Evolutionary conservation across 1,284 basidiomycete genomes (phyloP).

Genomic region (Filobasidium uniguttulatum): DNA sequence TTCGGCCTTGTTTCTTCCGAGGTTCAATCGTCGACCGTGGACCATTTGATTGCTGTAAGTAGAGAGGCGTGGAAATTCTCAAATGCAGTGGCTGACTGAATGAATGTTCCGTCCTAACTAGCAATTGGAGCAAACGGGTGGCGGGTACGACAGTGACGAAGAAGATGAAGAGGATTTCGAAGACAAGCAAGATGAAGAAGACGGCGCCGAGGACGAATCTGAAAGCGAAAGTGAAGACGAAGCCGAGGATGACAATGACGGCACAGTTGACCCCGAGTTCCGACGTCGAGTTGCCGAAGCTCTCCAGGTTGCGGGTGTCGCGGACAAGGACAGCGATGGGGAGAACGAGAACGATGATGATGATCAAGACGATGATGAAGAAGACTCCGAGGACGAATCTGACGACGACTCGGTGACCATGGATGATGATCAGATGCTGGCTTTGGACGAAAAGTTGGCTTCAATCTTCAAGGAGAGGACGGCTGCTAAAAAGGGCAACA

Average conservation of each 20-base stretch:
- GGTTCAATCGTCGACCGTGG: slow-evolving; percentile 60
- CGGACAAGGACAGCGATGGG: slow-evolving; percentile 43
- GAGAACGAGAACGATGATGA: slow-evolving; percentile 39
- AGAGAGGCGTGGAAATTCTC: background rate
- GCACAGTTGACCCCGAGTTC: slow-evolving; percentile 49
- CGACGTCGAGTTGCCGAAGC: slow-evolving; percentile 59
- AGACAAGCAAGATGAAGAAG: slow-evolving; percentile 21
- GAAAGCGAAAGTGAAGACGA: slow-evolving; percentile 43
- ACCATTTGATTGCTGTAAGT: slow-evolving; percentile 69
- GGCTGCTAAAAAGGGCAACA: slow-evolving; percentile 40
- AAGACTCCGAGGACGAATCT: slow-evolving; percentile 33
- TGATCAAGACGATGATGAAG: slow-evolving; percentile 42
- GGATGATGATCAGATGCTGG: slow-evolving; percentile 97
- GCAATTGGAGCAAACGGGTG: slow-evolving; percentile 57
- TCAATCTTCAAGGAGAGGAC: slow-evolving; percentile 63
- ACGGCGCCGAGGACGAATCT: slow-evolving; percentile 36
- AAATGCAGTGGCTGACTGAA: background rate
- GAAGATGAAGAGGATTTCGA: slow-evolving; percentile 35
- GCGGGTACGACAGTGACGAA: slow-evolving; percentile 34
- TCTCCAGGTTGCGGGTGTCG: slow-evolving; percentile 43
- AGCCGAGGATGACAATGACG: slow-evolving; percentile 37
- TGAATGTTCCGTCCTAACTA: slow-evolving; percentile 27
- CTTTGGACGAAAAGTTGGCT: slow-evolving; percentile 82
- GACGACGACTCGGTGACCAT: slow-evolving; percentile 45
- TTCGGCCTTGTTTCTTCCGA: slow-evolving; percentile 61